Evolutionary conservation across 2,329 filamentous ascomycete genomes (phyloP), one percentile per base, ranked within the genome.

Genomic region (Dichotomopilus funicola): DNA sequence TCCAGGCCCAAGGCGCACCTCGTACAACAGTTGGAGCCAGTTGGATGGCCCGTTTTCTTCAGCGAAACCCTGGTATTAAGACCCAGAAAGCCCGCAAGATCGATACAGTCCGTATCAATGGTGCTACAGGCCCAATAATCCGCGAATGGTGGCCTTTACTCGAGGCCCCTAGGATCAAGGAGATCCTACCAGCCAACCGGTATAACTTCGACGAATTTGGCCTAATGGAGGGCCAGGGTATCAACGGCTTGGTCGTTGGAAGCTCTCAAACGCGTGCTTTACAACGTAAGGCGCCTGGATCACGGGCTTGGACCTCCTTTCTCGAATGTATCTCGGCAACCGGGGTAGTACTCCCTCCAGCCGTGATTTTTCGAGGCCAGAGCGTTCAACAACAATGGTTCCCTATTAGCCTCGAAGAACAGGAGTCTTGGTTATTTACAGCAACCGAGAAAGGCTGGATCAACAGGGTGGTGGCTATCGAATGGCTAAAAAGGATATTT

Each of bases 181-280:
- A 53, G 34, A 53, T 53, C 13, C 36, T 46, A 33, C 50, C 35
- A 53, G 50, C 50, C 42, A 53, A 53, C 42, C 35, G 42, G 5
- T 46, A 53, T 19, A 53, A 53, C 27, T 40, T 53, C 13, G 50
- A 53, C 42, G 42, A 53, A 46, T 46, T 46, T 33, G 34, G 50
- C 6, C n/a, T 53, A 38, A 53, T 53, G 19, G 50, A 53, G 46
- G 42, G 50, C 35, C 35, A 53, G 34, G 41, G 50, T 8, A 10
- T 31, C 13, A 53, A 53, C 27, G 42, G 42, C 41, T 33, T 53
- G 8, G 42, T 53, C n/a, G 34, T 53, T 53, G 34, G 50, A 40
- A 53, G 50, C 35, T 53, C 50, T 33, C 4, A 46, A 46, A 53
- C 42, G 9, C 42, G 42, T 46, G 12, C 33, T 8, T 11, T 53